phyloP scores from a whole-genome alignment of 1,139 yeast species.

The Hemisphaericaspora subhashii region DNA sequence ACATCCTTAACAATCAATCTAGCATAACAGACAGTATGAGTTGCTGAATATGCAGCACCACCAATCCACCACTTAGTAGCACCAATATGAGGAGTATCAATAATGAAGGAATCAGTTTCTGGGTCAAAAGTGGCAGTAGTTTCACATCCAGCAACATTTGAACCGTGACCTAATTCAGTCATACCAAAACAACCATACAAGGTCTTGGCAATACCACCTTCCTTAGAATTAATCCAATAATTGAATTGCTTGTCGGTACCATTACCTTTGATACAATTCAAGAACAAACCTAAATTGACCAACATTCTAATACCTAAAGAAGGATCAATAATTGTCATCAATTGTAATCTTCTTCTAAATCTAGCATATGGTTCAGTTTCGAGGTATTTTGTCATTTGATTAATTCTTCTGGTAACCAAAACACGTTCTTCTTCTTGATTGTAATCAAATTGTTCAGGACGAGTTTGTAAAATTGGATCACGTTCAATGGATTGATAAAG shows the following conservation, averaged over 20 bases:
- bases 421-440: conserved; percentile 44
- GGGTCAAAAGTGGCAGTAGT: conserved; percentile 85
- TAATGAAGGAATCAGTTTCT: conserved; percentile 62
- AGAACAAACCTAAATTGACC: conserved; percentile 51
- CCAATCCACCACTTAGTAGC: conserved; percentile 99
- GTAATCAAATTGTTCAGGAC: conserved; percentile 39
- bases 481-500: conserved; percentile 49
- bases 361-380: conserved; percentile 39
- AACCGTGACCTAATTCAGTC: conserved; percentile 95
- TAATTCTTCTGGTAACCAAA: conserved; percentile 44
- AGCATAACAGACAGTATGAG: conserved; percentile 80
- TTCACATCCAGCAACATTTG: conserved; percentile 88
- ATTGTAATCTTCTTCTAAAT: conserved; percentile 39
- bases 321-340: conserved; percentile 50
- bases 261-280: conserved; percentile 48
- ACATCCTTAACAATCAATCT: conserved; percentile 76
- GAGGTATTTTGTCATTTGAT: conserved; percentile 43
- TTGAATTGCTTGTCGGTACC: conserved; percentile 55
- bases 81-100: conserved; percentile 85
- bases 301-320: conserved; percentile 51
- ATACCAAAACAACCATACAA: conserved; percentile 90
- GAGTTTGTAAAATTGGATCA: conserved; percentile 45
- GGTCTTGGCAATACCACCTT: conserved; percentile 62
- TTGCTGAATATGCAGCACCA: conserved; percentile 93
- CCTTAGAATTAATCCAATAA: conserved; percentile 76